Evolutionary conservation across 306 rosid species (phyloP).

Genomic region (Castanea sativa): DNA sequence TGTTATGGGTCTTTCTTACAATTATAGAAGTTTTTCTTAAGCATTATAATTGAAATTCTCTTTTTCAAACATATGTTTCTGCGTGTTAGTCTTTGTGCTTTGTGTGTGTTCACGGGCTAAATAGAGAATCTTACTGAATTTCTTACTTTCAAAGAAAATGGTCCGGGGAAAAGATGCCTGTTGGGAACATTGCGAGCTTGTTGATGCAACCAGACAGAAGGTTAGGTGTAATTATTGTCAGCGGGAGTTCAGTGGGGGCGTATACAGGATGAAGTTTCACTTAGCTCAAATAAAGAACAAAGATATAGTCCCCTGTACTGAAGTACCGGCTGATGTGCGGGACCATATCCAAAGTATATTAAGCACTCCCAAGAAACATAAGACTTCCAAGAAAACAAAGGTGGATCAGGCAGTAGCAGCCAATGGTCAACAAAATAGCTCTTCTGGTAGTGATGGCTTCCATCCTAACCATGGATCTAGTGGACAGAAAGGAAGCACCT

Average conservation of each 20-base stretch:
- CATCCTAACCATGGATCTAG: constrained; percentile 56
- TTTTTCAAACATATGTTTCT: neutral
- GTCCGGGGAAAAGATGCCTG: constrained; percentile 83
- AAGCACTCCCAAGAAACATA: constrained; percentile 62
- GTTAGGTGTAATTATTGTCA: constrained; percentile 69
- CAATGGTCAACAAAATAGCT: constrained; percentile 53
- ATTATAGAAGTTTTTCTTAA: neutral
- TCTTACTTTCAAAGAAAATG: constrained; percentile 39
- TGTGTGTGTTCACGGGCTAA: neutral
- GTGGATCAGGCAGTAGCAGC: constrained; percentile 37
- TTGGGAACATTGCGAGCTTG: constrained; percentile 72
- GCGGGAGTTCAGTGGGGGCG: constrained; percentile 78
- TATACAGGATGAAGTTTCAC: constrained; percentile 84
- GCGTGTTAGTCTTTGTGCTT: neutral
- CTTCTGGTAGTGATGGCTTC: constrained; percentile 60
- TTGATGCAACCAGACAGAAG: constrained; percentile 67
- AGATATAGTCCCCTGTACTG: constrained; percentile 65
- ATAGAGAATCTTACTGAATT: constrained; percentile 11
- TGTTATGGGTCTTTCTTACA: neutral
- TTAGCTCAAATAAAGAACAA: constrained; percentile 78
- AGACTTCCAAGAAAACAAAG: constrained; percentile 54
- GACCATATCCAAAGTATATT: constrained; percentile 58
- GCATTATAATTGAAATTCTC: neutral
- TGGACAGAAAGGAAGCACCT: constrained; percentile 54
- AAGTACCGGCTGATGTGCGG: constrained; percentile 61